These are phyloP conservation scores for Purpureocillium takamizusanense DNA, from an alignment of 2,329 filamentous ascomycete genomes.

Conservation along the genomic window DNA sequence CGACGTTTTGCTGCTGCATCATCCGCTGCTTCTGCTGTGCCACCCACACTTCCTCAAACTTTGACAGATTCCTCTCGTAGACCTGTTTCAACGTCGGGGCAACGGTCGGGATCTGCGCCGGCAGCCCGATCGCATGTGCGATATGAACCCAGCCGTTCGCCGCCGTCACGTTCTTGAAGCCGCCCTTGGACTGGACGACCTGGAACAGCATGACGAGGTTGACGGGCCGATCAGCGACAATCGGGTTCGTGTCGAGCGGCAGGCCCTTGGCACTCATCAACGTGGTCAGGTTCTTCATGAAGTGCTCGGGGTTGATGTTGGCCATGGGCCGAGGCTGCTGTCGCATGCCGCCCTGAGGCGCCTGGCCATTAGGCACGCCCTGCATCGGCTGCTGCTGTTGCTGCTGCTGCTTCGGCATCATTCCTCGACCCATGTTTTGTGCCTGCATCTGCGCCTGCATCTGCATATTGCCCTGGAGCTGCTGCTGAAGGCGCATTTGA, in stretches of 20 bases:
- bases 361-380: constrained; percentile 46
- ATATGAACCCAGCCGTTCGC: constrained; percentile 67
- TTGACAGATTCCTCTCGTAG: constrained; percentile 66
- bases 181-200: constrained; percentile 63
- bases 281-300: constrained; percentile 66
- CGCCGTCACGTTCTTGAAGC: constrained; percentile 64
- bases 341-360: constrained; percentile 39
- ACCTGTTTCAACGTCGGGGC: constrained; percentile 60
- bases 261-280: constrained; percentile 70
- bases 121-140: constrained; percentile 55
- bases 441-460: constrained; percentile 43
- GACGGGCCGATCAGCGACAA: constrained; percentile 64
- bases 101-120: constrained; percentile 56
- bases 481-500: constrained; percentile 75
- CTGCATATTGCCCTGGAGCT: constrained; percentile 51
- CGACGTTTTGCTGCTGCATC: constrained; percentile 38
- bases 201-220: constrained; percentile 72
- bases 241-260: constrained; percentile 65
- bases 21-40: constrained; percentile 45
- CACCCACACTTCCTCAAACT: constrained; percentile 65
- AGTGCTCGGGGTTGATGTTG: constrained; percentile 52
- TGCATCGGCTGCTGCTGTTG: constrained; percentile 41
- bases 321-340: constrained; percentile 36
- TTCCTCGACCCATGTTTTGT: constrained; percentile 34
- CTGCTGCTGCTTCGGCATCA: constrained; percentile 46